Conservation (phyloP, 345 rosid species). For the Melaleuca alternifolia region DNA sequence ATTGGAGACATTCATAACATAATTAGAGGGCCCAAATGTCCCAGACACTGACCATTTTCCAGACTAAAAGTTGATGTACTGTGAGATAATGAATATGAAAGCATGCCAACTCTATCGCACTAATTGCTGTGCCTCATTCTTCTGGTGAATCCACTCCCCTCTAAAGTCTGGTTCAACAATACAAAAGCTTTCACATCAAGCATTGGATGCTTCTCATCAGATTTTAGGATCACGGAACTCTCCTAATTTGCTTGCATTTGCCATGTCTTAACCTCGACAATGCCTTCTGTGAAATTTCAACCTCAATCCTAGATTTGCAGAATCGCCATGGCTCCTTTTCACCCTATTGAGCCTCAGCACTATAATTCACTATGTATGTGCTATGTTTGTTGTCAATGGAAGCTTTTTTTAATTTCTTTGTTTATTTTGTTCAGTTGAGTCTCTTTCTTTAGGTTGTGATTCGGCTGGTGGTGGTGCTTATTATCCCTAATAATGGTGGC, state of each 20-base stretch:
- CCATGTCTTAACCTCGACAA: not conserved
- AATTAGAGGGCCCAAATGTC: not conserved
- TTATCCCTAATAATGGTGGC: not conserved
- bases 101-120: not conserved
- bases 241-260: not conserved
- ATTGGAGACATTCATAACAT: not conserved
- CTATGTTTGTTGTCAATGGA: not conserved
- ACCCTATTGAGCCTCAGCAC: not conserved
- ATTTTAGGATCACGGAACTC: not conserved
- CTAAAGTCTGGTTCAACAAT: not conserved
- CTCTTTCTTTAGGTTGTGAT: not conserved
- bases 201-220: not conserved
- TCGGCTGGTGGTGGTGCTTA: not conserved
- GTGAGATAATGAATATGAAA: not conserved
- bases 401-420: not conserved
- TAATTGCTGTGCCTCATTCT: not conserved
- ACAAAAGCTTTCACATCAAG: not conserved
- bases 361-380: not conserved
- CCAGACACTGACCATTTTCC: not conserved
- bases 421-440: not conserved
- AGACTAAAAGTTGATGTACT: not conserved
- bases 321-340: not conserved
- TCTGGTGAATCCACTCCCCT: not conserved
- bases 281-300: not conserved
- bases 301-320: not conserved